Conservation (phyloP, 2,329 filamentous ascomycete genomes). For the Botryotinia convoluta region DNA sequence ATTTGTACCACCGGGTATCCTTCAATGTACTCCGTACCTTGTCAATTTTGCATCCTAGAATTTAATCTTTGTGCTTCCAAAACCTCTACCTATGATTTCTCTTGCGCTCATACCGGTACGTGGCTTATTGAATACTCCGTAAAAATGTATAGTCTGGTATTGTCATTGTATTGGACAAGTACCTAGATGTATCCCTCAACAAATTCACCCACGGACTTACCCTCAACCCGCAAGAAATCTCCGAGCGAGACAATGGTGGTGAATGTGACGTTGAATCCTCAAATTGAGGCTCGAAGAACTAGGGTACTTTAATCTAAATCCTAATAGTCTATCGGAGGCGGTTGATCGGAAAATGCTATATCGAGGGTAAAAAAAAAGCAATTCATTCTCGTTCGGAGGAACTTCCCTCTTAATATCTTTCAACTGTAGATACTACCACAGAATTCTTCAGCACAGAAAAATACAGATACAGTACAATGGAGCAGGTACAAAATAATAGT, state of each 20-base stretch:
- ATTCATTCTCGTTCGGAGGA: not conserved
- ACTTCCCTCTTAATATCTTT: not conserved
- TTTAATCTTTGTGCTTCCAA: not conserved
- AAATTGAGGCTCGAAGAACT: not conserved
- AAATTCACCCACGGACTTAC: not conserved
- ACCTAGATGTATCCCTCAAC: not conserved
- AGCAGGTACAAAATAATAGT: not conserved
- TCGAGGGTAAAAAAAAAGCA: not conserved
- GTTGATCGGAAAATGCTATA: not conserved
- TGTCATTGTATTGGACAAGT: not conserved
- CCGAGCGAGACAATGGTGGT: not conserved
- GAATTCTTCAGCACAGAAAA: not conserved
- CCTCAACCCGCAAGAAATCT: conserved; percentile 6
- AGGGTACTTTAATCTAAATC: not conserved
- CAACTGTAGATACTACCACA: not conserved
- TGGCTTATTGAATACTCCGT: not conserved
- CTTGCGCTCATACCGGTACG: not conserved
- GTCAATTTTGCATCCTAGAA: no score
- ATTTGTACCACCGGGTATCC: not conserved
- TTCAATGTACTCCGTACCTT: not conserved
- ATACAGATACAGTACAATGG: not conserved
- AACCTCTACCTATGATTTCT: not conserved
- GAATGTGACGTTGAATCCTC: not conserved
- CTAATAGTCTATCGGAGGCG: not conserved
- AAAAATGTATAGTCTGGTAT: not conserved